Evolutionary conservation across 169 alveolate species (phyloP), one percentile per base, ranked within the genome.

Genomic region (Plasmodium gaboni): DNA sequence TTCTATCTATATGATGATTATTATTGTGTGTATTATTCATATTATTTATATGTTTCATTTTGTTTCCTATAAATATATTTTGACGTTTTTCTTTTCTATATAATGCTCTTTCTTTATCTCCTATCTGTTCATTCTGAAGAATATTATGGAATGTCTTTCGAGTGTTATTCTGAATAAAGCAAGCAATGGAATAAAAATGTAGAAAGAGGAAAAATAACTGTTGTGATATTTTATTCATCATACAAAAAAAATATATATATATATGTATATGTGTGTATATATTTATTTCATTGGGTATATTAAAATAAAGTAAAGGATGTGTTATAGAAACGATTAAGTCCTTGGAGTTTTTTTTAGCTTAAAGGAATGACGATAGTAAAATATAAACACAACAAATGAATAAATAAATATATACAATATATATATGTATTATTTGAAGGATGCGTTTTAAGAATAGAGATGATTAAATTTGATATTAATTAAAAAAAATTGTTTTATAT

Each of bases 101-200:
- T 50, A 15, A 8, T 17, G 13, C 57, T 44, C 60, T 53, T 12
- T 15, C 55, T 42, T 19, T 8, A 26, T 51, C 63, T 9, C 19
- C 24, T n/a, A 46, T 12, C 32, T 24, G 44, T 32, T 68, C 44
- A n/a, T 26, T 26, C 48, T 28, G 22, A 15, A 65, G 42, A 28
- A 28, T 13, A 2, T n/a, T 32, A 19, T 32, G n/a, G 13, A 38
- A 26, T 65, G 28, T 26, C 15, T 26, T 65, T n/a, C 7, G 10
- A 32, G 12, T 26, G 15, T 65, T 28, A 26, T 65, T 38, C 73
- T 65, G 28, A n/a, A 64, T 64, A 64, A 65, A 65, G 22, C 73
- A 65, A 0, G 13, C 22, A 13, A 32, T 24, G 13, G 44, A 2
- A 26, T 22, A 26, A 5, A 61, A 19, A 61, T 17, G 13, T 7